A percentile compares a stretch with the other conserved stretches of the same genome.
Conservation (phyloP, 768 basidiomycete species). For the Mycena haematopus region DNA sequence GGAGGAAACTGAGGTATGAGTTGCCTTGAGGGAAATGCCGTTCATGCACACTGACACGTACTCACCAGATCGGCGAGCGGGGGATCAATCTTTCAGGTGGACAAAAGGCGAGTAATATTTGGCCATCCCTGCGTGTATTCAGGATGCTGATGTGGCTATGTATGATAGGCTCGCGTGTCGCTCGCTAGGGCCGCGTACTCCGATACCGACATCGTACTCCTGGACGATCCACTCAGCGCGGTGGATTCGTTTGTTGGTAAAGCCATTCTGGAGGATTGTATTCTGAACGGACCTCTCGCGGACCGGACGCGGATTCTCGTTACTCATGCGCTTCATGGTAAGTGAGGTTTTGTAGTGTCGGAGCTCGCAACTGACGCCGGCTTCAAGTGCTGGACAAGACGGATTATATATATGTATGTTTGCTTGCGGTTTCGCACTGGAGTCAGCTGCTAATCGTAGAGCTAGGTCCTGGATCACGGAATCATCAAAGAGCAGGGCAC, state of each 20-base stretch:
- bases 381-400: conserved; percentile 54
- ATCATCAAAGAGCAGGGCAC: conserved; percentile 68
- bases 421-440: background rate
- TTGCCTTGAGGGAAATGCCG: background rate
- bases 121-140: too few species aligned
- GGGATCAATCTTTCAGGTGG: conserved; percentile 72
- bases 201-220: conserved; percentile 70
- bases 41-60: too few species aligned
- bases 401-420: conserved; percentile 60
- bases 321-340: conserved; percentile 57
- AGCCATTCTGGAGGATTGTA: conserved; percentile 65
- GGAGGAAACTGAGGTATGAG: conserved; percentile 58
- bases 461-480: conserved; percentile 60
- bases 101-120: conserved; percentile 13
- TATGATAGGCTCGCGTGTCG: conserved; percentile 72
- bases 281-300: conserved; percentile 58
- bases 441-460: background rate
- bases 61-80: conserved; percentile 68
- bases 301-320: conserved; percentile 66
- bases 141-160: too few species aligned
- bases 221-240: conserved; percentile 84
- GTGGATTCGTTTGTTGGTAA: conserved; percentile 82
- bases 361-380: background rate
- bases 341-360: background rate
- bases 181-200: conserved; percentile 82